phyloP scores from a whole-genome alignment of 1,284 basidiomycete genomes.

The Ganoderma lucidum region DNA sequence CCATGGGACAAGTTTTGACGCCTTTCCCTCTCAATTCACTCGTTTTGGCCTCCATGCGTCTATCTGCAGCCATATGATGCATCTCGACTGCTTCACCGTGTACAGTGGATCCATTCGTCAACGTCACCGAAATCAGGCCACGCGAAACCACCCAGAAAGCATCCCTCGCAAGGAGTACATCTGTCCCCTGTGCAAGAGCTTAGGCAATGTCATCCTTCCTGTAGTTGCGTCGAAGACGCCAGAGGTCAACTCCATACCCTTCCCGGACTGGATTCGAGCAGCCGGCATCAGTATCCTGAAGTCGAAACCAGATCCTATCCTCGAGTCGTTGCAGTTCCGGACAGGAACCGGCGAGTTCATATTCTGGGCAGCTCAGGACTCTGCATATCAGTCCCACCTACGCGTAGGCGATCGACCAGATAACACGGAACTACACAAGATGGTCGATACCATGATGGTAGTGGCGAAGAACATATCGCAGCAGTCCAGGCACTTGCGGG shows the following conservation, averaged over 20 bases:
- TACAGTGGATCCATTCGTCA: conserved; percentile 90
- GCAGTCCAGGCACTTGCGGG: conserved; percentile 78
- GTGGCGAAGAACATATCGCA: conserved; percentile 74
- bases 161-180: conserved; percentile 94
- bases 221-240: conserved; percentile 59
- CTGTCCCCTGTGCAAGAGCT: conserved; percentile 97
- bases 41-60: conserved; percentile 90
- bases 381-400: conserved; percentile 65
- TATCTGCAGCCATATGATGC: conserved; percentile 98
- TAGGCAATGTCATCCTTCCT: conserved; percentile 95
- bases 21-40: conserved; percentile 76
- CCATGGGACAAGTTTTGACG: conserved; percentile 67
- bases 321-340: conserved; percentile 75
- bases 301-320: conserved; percentile 72
- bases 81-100: conserved; percentile 92
- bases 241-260: conserved; percentile 62
- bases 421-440: conserved; percentile 69
- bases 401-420: conserved; percentile 58
- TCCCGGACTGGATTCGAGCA: conserved; percentile 84
- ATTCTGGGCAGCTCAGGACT: conserved; percentile 84
- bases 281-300: conserved; percentile 84
- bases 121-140: conserved; percentile 90
- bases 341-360: conserved; percentile 86
- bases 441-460: conserved; percentile 81
- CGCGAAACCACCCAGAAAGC: conserved; percentile 95